Percentiles rank a stretch among this genome's conserved stretches.
Evolutionary conservation across 306 rosid species (phyloP).

Genomic region (Cercis canadensis): DNA sequence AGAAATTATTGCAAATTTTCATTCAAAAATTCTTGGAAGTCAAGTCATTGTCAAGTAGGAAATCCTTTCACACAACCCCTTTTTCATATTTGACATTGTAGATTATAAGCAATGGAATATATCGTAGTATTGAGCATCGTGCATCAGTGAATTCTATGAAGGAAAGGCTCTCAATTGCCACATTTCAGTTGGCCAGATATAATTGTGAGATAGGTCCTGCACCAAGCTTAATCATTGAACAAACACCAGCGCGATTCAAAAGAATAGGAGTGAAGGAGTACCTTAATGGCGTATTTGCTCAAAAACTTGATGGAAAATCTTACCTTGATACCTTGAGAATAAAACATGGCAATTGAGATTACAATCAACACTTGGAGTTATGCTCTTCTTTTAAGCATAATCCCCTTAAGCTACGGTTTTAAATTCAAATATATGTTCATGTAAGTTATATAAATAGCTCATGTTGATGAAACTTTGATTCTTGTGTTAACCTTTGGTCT

Average conservation of each 20-base stretch:
- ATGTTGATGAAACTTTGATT: too few species aligned
- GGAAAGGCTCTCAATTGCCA: slow-evolving; percentile 43
- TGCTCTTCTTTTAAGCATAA: too few species aligned
- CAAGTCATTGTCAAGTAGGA: too few species aligned
- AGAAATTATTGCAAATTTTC: too few species aligned
- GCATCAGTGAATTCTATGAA: slow-evolving; percentile 32
- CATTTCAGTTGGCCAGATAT: slow-evolving; percentile 22
- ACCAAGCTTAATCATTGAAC: slow-evolving; percentile 30
- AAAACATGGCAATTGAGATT: neutral
- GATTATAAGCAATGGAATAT: slow-evolving; percentile 38
- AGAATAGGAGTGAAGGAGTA: slow-evolving; percentile 10
- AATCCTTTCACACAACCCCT: neutral
- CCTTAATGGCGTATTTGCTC: neutral
- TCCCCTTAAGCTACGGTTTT: too few species aligned
- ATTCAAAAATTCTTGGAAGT: too few species aligned
- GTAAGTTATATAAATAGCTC: too few species aligned
- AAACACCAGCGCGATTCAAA: slow-evolving; percentile 32
- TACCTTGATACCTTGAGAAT: neutral
- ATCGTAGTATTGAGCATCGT: slow-evolving; percentile 43
- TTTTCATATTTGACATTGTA: neutral
- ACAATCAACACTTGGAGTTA: too few species aligned
- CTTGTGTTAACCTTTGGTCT: too few species aligned
- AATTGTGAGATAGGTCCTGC: slow-evolving; percentile 31
- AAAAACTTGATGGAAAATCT: slow-evolving; percentile 8
- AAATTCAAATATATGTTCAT: too few species aligned